Conservation (phyloP, 192 early-diverging fungal genomes). For the Geranomyces michiganensis region DNA sequence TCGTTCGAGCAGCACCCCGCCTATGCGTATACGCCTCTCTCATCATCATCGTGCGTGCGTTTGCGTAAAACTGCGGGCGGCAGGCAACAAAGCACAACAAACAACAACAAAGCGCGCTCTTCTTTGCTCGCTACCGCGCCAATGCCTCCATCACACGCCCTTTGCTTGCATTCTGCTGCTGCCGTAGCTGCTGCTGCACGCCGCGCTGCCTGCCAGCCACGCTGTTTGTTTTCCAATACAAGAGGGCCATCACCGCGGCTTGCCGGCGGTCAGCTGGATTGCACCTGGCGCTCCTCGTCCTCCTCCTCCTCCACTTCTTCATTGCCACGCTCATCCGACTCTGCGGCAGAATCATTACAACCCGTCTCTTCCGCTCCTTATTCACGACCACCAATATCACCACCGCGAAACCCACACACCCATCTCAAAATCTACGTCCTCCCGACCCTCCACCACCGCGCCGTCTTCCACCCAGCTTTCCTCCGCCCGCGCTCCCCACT, state of each 20-base stretch:
- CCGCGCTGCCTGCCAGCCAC: no score
- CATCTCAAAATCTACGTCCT: slow-evolving; percentile 43
- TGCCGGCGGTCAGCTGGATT: no score
- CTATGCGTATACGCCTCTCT: not conserved
- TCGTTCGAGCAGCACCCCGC: not conserved
- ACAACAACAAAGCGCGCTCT: not conserved
- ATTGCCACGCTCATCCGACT: no score
- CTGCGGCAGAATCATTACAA: no score
- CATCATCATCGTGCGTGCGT: not conserved
- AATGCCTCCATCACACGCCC: no score
- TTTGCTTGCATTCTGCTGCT: no score
- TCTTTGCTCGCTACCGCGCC: not conserved
- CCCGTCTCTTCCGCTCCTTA: no score
- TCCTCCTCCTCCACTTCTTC: slow-evolving; percentile 4
- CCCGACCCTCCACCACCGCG: slow-evolving; percentile 40
- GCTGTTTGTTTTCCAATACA: no score
- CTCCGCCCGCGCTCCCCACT: slow-evolving; percentile 34
- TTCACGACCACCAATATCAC: not conserved
- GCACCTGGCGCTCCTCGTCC: not conserved
- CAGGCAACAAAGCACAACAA: not conserved
- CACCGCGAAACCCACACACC: slow-evolving; percentile 17
- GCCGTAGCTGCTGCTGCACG: no score
- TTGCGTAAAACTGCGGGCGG: not conserved
- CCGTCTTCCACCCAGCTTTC: slow-evolving; percentile 47
- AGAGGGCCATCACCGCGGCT: no score